These are phyloP conservation scores for Plasmodium reichenowi DNA, from an alignment of 169 alveolate genomes.

Conservation along the genomic window DNA sequence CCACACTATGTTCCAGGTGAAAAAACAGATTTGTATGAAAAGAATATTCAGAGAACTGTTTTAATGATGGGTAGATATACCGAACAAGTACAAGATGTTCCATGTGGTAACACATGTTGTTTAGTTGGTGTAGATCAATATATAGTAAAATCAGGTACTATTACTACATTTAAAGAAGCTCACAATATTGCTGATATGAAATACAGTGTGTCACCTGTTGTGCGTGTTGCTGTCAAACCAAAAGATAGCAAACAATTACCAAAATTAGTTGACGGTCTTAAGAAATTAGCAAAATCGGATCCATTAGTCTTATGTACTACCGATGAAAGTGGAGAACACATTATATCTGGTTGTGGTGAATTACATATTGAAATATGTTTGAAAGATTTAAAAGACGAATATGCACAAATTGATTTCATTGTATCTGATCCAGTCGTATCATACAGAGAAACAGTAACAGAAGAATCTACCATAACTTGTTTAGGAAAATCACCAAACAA, in stretches of 20 bases:
- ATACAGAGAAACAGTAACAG: constrained; percentile 99
- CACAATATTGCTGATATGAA: constrained; percentile 98
- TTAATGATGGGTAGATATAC: constrained; percentile 98
- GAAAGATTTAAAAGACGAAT: constrained; percentile 98
- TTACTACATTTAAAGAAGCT: constrained; percentile 97
- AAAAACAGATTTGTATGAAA: constrained; percentile 96
- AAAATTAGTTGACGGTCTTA: constrained; percentile 98
- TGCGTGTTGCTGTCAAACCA: constrained; percentile 99
- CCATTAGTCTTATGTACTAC: constrained; percentile 98
- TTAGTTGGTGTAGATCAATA: constrained; percentile 99
- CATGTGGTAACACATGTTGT: constrained; percentile 99
- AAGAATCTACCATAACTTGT: constrained; percentile 93
- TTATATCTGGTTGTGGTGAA: constrained; percentile 99
- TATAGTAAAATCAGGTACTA: constrained; percentile 98
- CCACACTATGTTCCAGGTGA: constrained; percentile 99
- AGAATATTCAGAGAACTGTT: constrained; percentile 98
- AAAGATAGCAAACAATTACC: constrained; percentile 98
- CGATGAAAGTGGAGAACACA: constrained; percentile 99
- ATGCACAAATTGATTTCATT: constrained; percentile 98
- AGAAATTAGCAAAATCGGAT: constrained; percentile 97
- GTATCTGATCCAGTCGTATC: constrained; percentile 99
- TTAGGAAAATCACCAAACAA: constrained; percentile 99
- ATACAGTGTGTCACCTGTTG: constrained; percentile 99
- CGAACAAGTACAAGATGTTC: constrained; percentile 98
- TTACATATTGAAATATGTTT: constrained; percentile 99